Percentiles rank a stretch among this genome's conserved stretches.
phyloP scores from a whole-genome alignment of 495 filamentous ascomycete species.

The Xylaria flabelliformis region DNA sequence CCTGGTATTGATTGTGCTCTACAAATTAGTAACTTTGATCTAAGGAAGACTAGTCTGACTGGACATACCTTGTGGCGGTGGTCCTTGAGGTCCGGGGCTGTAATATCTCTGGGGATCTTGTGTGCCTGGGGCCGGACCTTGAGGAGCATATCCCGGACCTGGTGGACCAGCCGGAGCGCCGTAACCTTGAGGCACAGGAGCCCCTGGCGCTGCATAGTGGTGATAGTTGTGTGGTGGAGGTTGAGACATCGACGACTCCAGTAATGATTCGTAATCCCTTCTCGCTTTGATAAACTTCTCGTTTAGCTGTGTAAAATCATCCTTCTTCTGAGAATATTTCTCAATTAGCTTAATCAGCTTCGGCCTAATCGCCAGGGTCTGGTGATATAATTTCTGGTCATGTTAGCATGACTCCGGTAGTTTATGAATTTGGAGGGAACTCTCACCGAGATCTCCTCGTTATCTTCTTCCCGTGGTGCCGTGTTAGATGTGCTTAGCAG shows the following conservation, averaged over 20 bases:
- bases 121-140: conserved; percentile 55
- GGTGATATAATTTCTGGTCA: conserved; percentile 81
- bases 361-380: conserved; percentile 89
- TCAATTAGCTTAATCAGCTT: conserved; percentile 98
- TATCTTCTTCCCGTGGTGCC: conserved; percentile 83
- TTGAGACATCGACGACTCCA: conserved; percentile 95
- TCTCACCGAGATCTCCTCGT: conserved; percentile 87
- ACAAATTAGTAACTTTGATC: conserved; percentile 39
- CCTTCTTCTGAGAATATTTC: conserved; percentile 99
- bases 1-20: conserved; percentile 50
- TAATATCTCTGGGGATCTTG: conserved; percentile 75
- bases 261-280: conserved; percentile 91
- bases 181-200: conserved; percentile 69
- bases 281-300: conserved; percentile 99
- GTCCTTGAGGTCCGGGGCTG: conserved; percentile 58
- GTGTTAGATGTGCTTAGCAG: conserved; percentile 93
- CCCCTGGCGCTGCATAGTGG: conserved; percentile 66
- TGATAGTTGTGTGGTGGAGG: conserved; percentile 69
- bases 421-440: not conserved
- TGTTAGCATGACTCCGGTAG: conserved; percentile 24
- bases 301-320: conserved; percentile 97
- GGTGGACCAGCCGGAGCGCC: conserved; percentile 50
- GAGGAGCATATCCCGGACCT: conserved; percentile 52
- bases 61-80: conserved; percentile 45
- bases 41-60: conserved; percentile 18